phyloP scores from a whole-genome alignment of 177 flowering plant species.

The Vitis hybrid region DNA sequence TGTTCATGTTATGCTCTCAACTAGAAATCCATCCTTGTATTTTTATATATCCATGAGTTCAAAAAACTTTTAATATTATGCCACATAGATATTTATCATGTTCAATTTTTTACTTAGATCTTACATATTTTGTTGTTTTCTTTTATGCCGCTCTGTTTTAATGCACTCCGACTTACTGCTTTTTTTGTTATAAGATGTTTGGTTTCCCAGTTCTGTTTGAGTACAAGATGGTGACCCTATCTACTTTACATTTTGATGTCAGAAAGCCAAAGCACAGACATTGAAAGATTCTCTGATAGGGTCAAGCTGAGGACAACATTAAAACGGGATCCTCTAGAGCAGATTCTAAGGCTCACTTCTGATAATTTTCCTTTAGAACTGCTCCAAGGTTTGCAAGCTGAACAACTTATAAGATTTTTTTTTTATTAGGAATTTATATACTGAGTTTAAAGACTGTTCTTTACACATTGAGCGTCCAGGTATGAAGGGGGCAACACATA shows the following conservation, averaged over 20 bases:
- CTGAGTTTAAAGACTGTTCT: neutral
- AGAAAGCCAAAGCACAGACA: slow-evolving; percentile 29
- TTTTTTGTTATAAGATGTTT: neutral
- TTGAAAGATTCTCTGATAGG: slow-evolving; percentile 38
- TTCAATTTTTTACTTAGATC: slow-evolving; percentile 3
- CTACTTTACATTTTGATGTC: slow-evolving; percentile 8
- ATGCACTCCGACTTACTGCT: neutral
- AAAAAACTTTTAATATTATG: neutral
- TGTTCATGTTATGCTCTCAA: neutral
- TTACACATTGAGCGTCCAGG: slow-evolving; percentile 12
- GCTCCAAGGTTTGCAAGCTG: slow-evolving; percentile 26
- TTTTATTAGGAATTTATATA: neutral
- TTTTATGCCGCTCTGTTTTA: neutral
- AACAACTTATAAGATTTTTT: neutral
- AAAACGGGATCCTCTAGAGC: slow-evolving; percentile 21
- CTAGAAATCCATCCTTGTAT: neutral
- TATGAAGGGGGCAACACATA: slow-evolving; percentile 8
- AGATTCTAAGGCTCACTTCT: slow-evolving; percentile 24
- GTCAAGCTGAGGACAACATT: slow-evolving; percentile 15
- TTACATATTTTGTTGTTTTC: neutral
- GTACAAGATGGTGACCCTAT: neutral
- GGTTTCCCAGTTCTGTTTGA: neutral
- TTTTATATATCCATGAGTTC: neutral
- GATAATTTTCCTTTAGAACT: slow-evolving; percentile 36
- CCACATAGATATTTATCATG: neutral